Evolutionary conservation across 352 stramenopile genomes (phyloP), one percentile per base, ranked within the genome.

Genomic region (Pythium monospermum): DNA sequence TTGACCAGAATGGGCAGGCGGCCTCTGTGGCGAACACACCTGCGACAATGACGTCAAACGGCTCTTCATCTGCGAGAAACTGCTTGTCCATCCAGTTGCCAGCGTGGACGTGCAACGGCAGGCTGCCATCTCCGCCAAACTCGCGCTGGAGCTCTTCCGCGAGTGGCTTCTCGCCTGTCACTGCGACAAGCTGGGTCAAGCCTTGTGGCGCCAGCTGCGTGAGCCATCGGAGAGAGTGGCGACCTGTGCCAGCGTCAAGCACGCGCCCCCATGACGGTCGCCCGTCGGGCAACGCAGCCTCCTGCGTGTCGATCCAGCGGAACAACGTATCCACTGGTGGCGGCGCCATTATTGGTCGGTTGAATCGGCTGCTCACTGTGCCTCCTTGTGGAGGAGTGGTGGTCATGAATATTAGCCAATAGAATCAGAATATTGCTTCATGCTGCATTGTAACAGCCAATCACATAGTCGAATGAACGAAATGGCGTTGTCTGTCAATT

Each of bases 161-260:
- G 25, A 76, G 69, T 19, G 54, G 37, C 30, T 57, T 57, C 53
- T 82, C 74, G 8, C 71, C 74, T 13, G 74, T 82, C n/a, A 85
- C 71, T 0, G 74, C 74, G n/a, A 68, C 59, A 33, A 73, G 66
- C 39, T 70, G 54, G 2, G 60, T 53, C 26, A 69, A 52, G 19
- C 57, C 12, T 22, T 51, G 35, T 15, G 49, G 72, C 18, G 73
- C 55, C 55, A 92, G n/a, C 25, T 44, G 30, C 59, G 68, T 84
- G 23, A 95, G 80, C 85, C 85, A 95, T n/a, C 75, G 69, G 5
- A 95, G 47, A 23, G 76, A 90, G 59, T 95, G 85, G 44, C 69
- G 53, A 25, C 85, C 85, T 1, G 85, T 95, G 13, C 85, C 85
- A 1, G 82, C 80, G 64, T 95, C 85, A n/a, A 95, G 57, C 42